phyloP scores from a whole-genome alignment of 495 filamentous ascomycete species.

The Neurospora sp. region DNA sequence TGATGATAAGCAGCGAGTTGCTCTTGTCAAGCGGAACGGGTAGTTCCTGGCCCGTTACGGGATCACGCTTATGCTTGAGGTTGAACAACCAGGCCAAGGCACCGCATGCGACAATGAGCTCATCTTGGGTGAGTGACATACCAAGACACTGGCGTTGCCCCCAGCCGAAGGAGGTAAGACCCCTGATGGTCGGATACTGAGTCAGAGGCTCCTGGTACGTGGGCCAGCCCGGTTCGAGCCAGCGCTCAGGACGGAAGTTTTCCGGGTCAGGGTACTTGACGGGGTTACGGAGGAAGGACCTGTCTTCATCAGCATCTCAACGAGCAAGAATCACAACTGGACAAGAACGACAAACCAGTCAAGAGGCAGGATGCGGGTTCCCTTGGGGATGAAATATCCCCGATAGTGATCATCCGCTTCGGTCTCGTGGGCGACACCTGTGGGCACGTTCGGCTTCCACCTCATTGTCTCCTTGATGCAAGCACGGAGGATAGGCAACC shows the following conservation, averaged over 20 bases:
- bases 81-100: constrained; percentile 40
- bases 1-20: constrained; percentile 34
- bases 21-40: constrained; percentile 33
- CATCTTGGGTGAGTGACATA: constrained; percentile 36
- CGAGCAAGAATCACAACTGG: background rate
- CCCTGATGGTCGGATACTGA: constrained; percentile 34
- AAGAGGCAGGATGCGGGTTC: constrained; percentile 39
- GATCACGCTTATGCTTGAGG: constrained; percentile 27
- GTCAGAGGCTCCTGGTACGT: constrained; percentile 42
- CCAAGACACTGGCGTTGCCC: constrained; percentile 53
- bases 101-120: constrained; percentile 35
- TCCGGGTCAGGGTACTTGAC: constrained; percentile 41
- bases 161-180: constrained; percentile 45
- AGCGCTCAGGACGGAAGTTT: constrained; percentile 41
- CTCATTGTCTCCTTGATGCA: constrained; percentile 39
- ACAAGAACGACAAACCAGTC: constrained; percentile 28
- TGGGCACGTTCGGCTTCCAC: constrained; percentile 43
- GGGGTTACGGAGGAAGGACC: constrained; percentile 29
- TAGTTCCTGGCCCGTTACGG: constrained; percentile 21
- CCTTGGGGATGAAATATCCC: constrained; percentile 36
- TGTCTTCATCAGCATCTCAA: constrained; percentile 10
- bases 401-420: constrained; percentile 31
- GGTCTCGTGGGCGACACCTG: constrained; percentile 35
- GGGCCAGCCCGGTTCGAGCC: constrained; percentile 38
- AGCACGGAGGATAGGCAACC: constrained; percentile 39